A percentile compares a stretch with the other conserved stretches of the same genome.
phyloP scores from a whole-genome alignment of 2,329 filamentous ascomycete genomes.

The Hypoxylon sp. region DNA sequence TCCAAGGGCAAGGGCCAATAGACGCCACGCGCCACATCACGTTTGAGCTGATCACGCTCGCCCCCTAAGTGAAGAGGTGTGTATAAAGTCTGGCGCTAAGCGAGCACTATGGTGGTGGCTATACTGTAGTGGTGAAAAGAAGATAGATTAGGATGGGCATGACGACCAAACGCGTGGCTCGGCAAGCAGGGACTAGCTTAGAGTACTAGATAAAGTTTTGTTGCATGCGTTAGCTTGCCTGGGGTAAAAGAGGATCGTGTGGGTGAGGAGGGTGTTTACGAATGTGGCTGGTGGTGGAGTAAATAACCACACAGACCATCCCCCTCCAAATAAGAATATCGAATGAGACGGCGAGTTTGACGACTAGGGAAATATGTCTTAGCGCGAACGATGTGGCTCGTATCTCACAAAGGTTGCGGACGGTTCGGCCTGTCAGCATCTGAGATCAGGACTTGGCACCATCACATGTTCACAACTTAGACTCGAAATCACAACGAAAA shows the following conservation, averaged over 20 bases:
- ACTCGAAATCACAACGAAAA: slow-evolving; percentile 21
- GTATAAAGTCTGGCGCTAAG: slow-evolving; percentile 23
- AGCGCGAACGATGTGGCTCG: slow-evolving; percentile 46
- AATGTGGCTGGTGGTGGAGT: slow-evolving; percentile 45
- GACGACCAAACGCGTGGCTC: slow-evolving; percentile 29
- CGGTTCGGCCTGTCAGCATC: slow-evolving; percentile 41
- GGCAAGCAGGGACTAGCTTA: slow-evolving; percentile 31
- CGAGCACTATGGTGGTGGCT: background rate
- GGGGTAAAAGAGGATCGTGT: slow-evolving; percentile 31
- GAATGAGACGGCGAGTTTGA: slow-evolving; percentile 39
- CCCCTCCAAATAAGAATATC: slow-evolving; percentile 22
- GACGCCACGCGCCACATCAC: slow-evolving; percentile 22
- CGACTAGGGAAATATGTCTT: slow-evolving; percentile 30
- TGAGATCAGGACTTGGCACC: slow-evolving; percentile 43
- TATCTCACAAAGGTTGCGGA: slow-evolving; percentile 37
- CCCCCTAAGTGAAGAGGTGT: slow-evolving; percentile 31
- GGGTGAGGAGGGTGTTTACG: slow-evolving; percentile 13
- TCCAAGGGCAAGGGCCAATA: slow-evolving; percentile 25
- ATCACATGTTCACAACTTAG: slow-evolving; percentile 42
- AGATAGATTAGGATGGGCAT: slow-evolving; percentile 17
- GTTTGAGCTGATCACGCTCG: slow-evolving; percentile 29
- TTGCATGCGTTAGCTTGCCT: slow-evolving; percentile 39
- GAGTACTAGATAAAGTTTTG: slow-evolving; percentile 34
- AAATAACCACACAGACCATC: slow-evolving; percentile 22
- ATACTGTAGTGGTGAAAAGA: background rate